Percentiles rank a stretch among this genome's conserved stretches.
These are phyloP conservation scores for Nannizziopsis barbatae DNA, from an alignment of 2,329 filamentous ascomycete species.

Conservation along the genomic window DNA sequence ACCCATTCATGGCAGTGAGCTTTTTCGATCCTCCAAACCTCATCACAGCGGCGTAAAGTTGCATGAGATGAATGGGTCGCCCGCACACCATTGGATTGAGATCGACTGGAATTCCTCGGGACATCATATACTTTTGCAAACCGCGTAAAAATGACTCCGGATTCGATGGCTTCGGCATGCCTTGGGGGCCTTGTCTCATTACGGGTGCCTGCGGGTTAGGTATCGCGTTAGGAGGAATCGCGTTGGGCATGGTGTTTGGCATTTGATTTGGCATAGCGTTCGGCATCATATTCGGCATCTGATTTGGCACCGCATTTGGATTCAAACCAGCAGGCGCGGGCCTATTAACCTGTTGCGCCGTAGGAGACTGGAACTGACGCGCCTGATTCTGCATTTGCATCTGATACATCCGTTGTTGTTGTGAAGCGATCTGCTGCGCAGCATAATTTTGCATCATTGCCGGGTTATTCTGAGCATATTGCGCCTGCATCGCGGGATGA, in stretches of 20 bases:
- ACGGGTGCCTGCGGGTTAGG: slow-evolving; percentile 34
- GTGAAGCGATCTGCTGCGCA: slow-evolving; percentile 53
- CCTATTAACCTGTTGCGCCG: slow-evolving; percentile 29
- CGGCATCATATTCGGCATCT: slow-evolving; percentile 4
- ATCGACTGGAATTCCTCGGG: slow-evolving; percentile 62
- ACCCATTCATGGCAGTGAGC: slow-evolving; percentile 58
- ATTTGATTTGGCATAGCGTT: neutral
- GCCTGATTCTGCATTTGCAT: slow-evolving; percentile 72
- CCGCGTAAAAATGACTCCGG: slow-evolving; percentile 65
- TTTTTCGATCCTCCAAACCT: slow-evolving; percentile 67
- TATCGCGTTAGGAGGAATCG: slow-evolving; percentile 25
- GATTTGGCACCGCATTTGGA: neutral
- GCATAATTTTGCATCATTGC: slow-evolving; percentile 43
- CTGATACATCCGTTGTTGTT: slow-evolving; percentile 59
- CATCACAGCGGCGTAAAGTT: slow-evolving; percentile 65
- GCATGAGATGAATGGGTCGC: slow-evolving; percentile 60
- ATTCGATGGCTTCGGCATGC: slow-evolving; percentile 32
- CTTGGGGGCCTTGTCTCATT: slow-evolving; percentile 39
- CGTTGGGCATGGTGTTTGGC: slow-evolving; percentile 21
- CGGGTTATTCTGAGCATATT: slow-evolving; percentile 31
- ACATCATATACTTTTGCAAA: slow-evolving; percentile 64
- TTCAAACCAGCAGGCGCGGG: slow-evolving; percentile 22
- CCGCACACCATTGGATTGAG: slow-evolving; percentile 62
- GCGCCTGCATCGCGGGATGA: slow-evolving; percentile 34
- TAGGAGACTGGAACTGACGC: slow-evolving; percentile 45